Percentiles rank a stretch among this genome's conserved stretches.
Evolutionary conservation across 495 filamentous ascomycete genomes (phyloP).

Genomic region (Sordaria brevicollis): DNA sequence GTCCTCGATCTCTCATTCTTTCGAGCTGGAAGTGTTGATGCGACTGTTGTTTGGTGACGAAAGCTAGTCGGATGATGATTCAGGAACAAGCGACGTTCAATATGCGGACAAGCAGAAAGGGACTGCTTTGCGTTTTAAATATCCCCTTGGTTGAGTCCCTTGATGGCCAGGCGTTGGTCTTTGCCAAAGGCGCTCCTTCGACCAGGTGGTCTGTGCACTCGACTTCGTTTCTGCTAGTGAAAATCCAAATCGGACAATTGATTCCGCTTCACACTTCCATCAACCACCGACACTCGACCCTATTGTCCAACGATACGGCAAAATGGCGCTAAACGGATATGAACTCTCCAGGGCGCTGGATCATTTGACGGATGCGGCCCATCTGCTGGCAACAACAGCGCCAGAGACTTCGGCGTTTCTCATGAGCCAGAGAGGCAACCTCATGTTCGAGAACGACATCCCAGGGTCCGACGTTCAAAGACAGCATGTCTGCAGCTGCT

Average conservation of each 20-base stretch:
- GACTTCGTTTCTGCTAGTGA: background rate
- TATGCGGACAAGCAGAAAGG: background rate
- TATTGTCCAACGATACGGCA: background rate
- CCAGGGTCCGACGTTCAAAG: conserved; percentile 30
- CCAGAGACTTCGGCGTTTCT: conserved; percentile 41
- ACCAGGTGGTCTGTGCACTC: background rate
- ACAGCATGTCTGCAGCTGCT: conserved; percentile 38
- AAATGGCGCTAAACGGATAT: conserved; percentile 8
- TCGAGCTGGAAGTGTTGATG: background rate
- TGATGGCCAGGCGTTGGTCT: background rate
- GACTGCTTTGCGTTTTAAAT: background rate
- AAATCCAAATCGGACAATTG: background rate
- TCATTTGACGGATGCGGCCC: conserved; percentile 40
- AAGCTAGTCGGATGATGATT: background rate
- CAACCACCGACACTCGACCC: background rate
- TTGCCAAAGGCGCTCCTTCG: background rate
- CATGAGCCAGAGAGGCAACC: conserved; percentile 31
- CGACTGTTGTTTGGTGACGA: background rate
- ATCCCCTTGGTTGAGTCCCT: background rate
- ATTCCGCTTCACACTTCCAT: background rate
- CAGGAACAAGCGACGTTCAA: background rate
- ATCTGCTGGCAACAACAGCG: conserved; percentile 33
- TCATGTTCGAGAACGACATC: conserved; percentile 34
- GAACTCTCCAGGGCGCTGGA: conserved; percentile 20
- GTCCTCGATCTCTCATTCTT: too few relatives aligned